These are phyloP conservation scores for Gracilaria gracilis DNA, from an alignment of 23 red algal species.

Conservation along the genomic window DNA sequence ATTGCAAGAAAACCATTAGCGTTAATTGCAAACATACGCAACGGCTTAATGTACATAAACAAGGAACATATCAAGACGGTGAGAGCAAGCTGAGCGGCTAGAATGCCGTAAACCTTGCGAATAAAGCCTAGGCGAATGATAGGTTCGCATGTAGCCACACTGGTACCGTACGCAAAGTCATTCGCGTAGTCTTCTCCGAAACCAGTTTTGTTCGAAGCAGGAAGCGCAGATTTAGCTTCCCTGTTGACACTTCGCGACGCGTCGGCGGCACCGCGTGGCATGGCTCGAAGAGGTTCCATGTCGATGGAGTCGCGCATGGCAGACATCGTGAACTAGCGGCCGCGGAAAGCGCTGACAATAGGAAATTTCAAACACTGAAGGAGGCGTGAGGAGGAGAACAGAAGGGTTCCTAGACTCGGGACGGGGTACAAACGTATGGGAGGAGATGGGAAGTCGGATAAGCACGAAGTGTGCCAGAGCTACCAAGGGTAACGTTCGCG, in stretches of 20 bases:
- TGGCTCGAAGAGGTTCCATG: not conserved
- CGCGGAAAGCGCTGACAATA: not conserved
- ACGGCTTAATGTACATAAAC: slow-evolving; percentile 82
- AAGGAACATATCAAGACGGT: slow-evolving; percentile 72
- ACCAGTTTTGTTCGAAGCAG: not conserved
- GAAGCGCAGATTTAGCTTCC: not conserved
- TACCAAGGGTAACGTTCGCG: no score
- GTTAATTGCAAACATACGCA: slow-evolving; percentile 56
- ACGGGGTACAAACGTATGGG: no score
- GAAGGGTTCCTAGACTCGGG: no score
- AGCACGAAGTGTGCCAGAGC: not conserved
- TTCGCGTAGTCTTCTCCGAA: slow-evolving; percentile 28
- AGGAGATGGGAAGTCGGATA: not conserved
- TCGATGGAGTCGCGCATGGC: not conserved
- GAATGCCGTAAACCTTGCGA: slow-evolving; percentile 93
- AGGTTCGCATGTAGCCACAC: slow-evolving; percentile 60
- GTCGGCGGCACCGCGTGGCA: slow-evolving; percentile 3
- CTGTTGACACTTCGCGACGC: slow-evolving; percentile 4
- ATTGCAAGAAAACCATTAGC: slow-evolving; percentile 52
- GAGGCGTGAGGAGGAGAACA: not conserved
- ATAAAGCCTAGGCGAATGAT: slow-evolving; percentile 87
- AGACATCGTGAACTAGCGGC: slow-evolving; percentile 1
- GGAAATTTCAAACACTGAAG: not conserved
- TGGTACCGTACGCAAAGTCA: slow-evolving; percentile 70
- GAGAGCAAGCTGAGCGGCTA: slow-evolving; percentile 82